A percentile compares a stretch with the other conserved stretches of the same genome.
These are phyloP conservation scores for Stenocarpella maydis DNA, from an alignment of 2,329 filamentous ascomycete species.

Conservation along the genomic window DNA sequence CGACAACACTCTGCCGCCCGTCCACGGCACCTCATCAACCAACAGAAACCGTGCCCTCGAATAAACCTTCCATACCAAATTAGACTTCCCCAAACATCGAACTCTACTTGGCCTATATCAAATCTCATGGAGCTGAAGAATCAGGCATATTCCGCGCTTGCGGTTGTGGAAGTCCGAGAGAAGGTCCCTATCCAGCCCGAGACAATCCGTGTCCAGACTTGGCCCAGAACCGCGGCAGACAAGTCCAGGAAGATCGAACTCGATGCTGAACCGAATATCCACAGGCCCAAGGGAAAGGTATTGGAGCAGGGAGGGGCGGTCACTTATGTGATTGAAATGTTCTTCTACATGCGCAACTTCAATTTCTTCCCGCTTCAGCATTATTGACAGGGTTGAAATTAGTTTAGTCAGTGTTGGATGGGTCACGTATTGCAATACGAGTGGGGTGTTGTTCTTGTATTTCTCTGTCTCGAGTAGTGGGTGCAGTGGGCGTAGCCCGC, in stretches of 20 bases:
- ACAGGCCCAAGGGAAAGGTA: neutral
- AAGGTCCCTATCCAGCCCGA: neutral
- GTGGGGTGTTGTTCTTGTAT: no score
- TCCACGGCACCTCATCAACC: no score
- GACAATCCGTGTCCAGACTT: slow-evolving; percentile 9
- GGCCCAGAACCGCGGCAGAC: neutral
- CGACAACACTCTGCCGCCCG: no score
- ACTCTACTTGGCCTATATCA: neutral
- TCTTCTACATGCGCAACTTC: slow-evolving; percentile 18
- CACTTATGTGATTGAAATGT: neutral
- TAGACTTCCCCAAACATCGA: no score
- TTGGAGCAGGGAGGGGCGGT: neutral
- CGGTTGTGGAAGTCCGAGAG: neutral
- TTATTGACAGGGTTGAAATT: no score
- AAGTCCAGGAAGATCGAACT: slow-evolving; percentile 5
- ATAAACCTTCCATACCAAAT: rapidly evolving
- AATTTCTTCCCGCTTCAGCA: slow-evolving; percentile 1
- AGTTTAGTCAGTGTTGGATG: no score
- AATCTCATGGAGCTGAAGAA: neutral
- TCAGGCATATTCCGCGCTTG: neutral
- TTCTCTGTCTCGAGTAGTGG: no score
- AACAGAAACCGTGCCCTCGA: neutral
- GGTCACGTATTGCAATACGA: no score
- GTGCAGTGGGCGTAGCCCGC: no score
- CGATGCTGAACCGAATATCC: neutral